These are phyloP conservation scores for Yarrowia sp. DNA, from an alignment of 805 yeast species.

Conservation along the genomic window DNA sequence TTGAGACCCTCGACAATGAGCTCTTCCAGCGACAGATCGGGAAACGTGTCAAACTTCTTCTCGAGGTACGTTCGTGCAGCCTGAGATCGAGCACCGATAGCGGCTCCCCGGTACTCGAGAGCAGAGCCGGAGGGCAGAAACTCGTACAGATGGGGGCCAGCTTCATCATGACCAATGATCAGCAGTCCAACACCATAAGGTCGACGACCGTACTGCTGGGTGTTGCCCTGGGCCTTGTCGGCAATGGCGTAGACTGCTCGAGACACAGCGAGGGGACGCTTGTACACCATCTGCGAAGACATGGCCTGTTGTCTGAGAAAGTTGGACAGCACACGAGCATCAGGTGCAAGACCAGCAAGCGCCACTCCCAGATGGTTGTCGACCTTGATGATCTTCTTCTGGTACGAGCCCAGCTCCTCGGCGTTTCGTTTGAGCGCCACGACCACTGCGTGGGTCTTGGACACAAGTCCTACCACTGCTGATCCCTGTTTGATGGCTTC, in stretches of 20 bases:
- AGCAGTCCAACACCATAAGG: conserved; percentile 98
- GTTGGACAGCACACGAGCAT: conserved; percentile 91
- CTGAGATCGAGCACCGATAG: conserved; percentile 98
- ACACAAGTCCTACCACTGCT: conserved; percentile 93
- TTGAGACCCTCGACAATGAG: conserved; percentile 84
- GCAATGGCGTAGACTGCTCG: conserved; percentile 87
- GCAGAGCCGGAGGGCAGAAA: conserved; percentile 96
- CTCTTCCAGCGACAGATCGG: conserved; percentile 68
- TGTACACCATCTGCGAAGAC: conserved; percentile 81
- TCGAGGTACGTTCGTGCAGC: conserved; percentile 97
- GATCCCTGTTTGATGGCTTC: conserved; percentile 98
- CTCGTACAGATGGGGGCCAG: conserved; percentile 93
- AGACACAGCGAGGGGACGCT: conserved; percentile 82
- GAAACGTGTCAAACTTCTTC: conserved; percentile 75
- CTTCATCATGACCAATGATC: conserved; percentile 88
- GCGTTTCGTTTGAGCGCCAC: conserved; percentile 96
- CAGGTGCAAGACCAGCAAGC: conserved; percentile 97
- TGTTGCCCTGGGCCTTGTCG: conserved; percentile 95
- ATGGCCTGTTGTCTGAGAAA: conserved; percentile 90
- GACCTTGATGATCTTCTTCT: conserved; percentile 87
- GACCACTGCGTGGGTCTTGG: conserved; percentile 84
- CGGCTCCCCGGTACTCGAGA: conserved; percentile 88
- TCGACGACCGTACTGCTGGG: conserved; percentile 94
- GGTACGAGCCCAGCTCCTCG: conserved; percentile 96
- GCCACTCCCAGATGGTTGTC: conserved; percentile 96